A percentile compares a stretch with the other conserved stretches of the same genome.
Conservation (phyloP, 1,284 basidiomycete genomes). For the Wolfiporia cocos region DNA sequence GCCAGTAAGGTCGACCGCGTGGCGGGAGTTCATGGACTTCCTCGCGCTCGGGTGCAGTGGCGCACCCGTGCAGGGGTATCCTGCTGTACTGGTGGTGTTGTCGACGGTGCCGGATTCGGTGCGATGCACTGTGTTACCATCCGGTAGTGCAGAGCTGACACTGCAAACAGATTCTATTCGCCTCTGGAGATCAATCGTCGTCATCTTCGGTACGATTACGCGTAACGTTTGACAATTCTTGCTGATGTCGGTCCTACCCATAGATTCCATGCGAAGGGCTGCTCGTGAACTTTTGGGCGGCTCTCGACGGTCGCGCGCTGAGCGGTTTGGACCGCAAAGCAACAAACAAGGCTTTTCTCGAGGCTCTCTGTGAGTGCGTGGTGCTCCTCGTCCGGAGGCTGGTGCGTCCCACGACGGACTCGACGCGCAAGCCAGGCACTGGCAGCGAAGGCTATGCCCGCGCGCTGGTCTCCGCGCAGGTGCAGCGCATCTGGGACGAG, state of each 20-base stretch:
- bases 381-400: constrained; percentile 48
- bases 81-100: constrained; percentile 69
- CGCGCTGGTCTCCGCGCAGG: constrained; percentile 39
- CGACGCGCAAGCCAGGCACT: too few species aligned
- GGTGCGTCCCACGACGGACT: constrained; percentile 6
- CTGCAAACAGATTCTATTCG: too few species aligned
- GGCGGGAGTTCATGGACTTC: constrained; percentile 70
- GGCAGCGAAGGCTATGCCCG: too few species aligned
- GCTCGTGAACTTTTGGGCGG: constrained; percentile 74
- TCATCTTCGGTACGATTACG: too few species aligned
- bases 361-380: constrained; percentile 65
- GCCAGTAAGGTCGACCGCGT: too few species aligned
- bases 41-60: constrained; percentile 71
- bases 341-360: constrained; percentile 57
- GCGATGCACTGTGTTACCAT: constrained; percentile 13
- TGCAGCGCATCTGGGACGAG: constrained; percentile 44
- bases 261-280: constrained; percentile 36
- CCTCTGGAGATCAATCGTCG: constrained; percentile 13
- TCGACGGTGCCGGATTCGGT: constrained; percentile 71
- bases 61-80: constrained; percentile 73
- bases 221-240: constrained; percentile 1
- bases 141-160: too few species aligned
- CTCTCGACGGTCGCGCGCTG: constrained; percentile 60
- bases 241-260: constrained; percentile 8
- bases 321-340: constrained; percentile 44